Conservation (phyloP, 2,329 filamentous ascomycete species). For the Pseudocercospora eumusae region DNA sequence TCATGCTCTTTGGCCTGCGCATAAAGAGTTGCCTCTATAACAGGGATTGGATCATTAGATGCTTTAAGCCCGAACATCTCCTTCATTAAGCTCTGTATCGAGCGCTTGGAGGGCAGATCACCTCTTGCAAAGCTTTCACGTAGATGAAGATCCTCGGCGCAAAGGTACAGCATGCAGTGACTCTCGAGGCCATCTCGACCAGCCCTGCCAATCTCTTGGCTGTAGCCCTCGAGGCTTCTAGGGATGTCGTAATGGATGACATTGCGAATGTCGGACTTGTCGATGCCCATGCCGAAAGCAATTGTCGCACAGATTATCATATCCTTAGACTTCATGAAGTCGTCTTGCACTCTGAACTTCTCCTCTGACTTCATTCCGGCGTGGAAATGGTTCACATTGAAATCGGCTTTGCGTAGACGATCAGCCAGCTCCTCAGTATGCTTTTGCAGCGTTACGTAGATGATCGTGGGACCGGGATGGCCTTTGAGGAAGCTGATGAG, state of each 20-base stretch:
- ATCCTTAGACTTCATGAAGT: conserved; percentile 77
- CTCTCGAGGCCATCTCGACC: conserved; percentile 75
- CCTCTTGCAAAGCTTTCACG: conserved; percentile 62
- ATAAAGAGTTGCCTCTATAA: conserved; percentile 51
- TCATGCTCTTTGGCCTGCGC: conserved; percentile 55
- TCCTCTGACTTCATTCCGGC: conserved; percentile 70
- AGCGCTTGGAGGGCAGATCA: conserved; percentile 58
- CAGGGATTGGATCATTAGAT: conserved; percentile 11
- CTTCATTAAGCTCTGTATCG: conserved; percentile 52
- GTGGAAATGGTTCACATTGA: conserved; percentile 82
- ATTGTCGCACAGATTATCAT: conserved; percentile 97
- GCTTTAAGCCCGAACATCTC: conserved; percentile 51
- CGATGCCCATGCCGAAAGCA: conserved; percentile 98
- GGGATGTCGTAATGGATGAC: conserved; percentile 91
- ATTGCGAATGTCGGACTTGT: conserved; percentile 94
- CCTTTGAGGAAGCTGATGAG: conserved; percentile 53
- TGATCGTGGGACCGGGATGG: conserved; percentile 58
- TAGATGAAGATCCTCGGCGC: conserved; percentile 59
- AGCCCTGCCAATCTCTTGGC: conserved; percentile 94
- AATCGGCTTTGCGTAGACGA: conserved; percentile 63
- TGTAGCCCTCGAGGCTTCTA: conserved; percentile 95
- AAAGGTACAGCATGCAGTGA: conserved; percentile 60
- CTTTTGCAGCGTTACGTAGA: conserved; percentile 63
- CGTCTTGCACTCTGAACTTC: conserved; percentile 69
- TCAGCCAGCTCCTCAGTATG: conserved; percentile 71